A percentile compares a stretch with the other conserved stretches of the same genome.
phyloP scores from a whole-genome alignment of 352 stramenopile genomes.

The Phytopythium litorale region DNA sequence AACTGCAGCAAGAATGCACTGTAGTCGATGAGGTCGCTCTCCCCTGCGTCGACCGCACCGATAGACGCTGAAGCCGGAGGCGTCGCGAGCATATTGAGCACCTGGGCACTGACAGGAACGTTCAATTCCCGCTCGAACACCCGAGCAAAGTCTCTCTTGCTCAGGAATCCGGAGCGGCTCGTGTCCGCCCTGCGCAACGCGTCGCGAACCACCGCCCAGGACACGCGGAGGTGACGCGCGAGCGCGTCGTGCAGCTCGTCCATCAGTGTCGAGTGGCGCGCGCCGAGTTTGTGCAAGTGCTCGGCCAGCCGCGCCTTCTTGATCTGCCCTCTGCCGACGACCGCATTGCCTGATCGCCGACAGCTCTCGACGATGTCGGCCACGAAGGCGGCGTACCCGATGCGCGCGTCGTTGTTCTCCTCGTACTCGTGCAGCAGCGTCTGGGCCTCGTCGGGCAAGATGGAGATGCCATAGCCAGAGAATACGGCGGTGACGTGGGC shows the following conservation, averaged over 20 bases:
- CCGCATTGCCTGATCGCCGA: slow-evolving; percentile 35
- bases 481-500: slow-evolving; percentile 48
- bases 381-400: slow-evolving; percentile 60
- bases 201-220: slow-evolving; percentile 52
- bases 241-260: slow-evolving; percentile 46
- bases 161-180: slow-evolving; percentile 27
- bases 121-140: slow-evolving; percentile 29
- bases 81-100: slow-evolving; percentile 45
- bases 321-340: slow-evolving; percentile 26
- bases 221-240: slow-evolving; percentile 36
- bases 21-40: slow-evolving; percentile 46
- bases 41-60: slow-evolving; percentile 1
- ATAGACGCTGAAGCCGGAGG: slow-evolving; percentile 10
- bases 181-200: slow-evolving; percentile 41
- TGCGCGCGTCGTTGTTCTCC: slow-evolving; percentile 64
- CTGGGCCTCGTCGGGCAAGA: slow-evolving; percentile 54
- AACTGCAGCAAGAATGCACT: slow-evolving; percentile 63
- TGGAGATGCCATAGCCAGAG: slow-evolving; percentile 34
- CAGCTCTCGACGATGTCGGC: slow-evolving; percentile 51
- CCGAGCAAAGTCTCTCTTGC: slow-evolving; percentile 33
- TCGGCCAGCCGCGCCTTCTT: slow-evolving; percentile 60
- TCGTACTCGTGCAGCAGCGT: slow-evolving; percentile 68
- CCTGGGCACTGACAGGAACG: slow-evolving; percentile 20
- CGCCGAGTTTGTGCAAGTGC: slow-evolving; percentile 43
- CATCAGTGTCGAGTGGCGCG: slow-evolving; percentile 40